phyloP scores from a whole-genome alignment of 2,329 filamentous ascomycete species.

The Thermoascus crustaceus region DNA sequence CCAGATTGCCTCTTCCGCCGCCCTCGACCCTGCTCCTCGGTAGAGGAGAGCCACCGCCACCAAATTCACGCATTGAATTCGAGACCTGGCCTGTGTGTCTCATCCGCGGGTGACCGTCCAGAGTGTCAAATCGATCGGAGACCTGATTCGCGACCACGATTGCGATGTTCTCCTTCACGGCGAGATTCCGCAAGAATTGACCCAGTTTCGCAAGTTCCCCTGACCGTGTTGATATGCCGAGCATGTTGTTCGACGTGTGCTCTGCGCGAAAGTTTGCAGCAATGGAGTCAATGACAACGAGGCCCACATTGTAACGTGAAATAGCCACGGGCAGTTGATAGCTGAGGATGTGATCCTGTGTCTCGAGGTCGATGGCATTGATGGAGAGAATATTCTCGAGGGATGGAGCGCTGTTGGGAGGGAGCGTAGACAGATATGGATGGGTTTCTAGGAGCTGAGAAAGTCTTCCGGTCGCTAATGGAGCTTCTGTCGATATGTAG shows the following conservation, averaged over 20 bases:
- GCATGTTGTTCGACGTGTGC: constrained; percentile 39
- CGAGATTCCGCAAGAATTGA: constrained; percentile 65
- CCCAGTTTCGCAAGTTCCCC: constrained; percentile 69
- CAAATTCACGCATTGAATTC: constrained; percentile 13
- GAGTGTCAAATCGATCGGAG: constrained; percentile 65
- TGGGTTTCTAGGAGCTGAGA: constrained; percentile 66
- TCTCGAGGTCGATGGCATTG: constrained; percentile 79
- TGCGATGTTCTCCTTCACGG: constrained; percentile 64
- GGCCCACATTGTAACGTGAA: constrained; percentile 63
- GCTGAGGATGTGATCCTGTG: constrained; percentile 87
- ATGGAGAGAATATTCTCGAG: constrained; percentile 72
- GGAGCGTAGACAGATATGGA: constrained; percentile 47
- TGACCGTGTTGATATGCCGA: constrained; percentile 63
- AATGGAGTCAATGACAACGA: constrained; percentile 83
- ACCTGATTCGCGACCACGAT: constrained; percentile 95
- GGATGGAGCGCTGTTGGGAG: constrained; percentile 46
- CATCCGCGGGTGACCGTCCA: constrained; percentile 11
- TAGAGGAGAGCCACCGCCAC: constrained; percentile 14
- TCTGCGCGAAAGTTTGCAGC: constrained; percentile 94
- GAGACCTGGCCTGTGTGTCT: constrained; percentile 3
- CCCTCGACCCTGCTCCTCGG: constrained; percentile 7
- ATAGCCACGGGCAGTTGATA: constrained; percentile 88
- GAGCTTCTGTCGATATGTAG: constrained; percentile 89
- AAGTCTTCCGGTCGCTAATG: constrained; percentile 73
- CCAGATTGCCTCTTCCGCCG: not conserved